phyloP scores from a whole-genome alignment of 2,329 filamentous ascomycete genomes.

The Xylariomycetidae sp. region DNA sequence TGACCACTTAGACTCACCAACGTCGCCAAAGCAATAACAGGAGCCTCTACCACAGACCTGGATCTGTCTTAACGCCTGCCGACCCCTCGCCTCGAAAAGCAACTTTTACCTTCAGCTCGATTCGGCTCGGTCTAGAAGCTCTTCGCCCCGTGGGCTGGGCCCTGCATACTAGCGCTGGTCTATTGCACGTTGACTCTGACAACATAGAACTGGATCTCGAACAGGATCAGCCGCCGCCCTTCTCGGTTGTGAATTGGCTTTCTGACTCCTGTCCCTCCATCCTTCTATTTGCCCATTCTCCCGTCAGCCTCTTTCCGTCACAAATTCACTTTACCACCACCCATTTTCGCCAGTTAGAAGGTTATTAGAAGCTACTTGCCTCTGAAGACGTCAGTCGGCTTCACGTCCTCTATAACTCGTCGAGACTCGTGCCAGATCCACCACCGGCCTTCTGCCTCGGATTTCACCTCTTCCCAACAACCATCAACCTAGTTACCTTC shows the following conservation, averaged over 20 bases:
- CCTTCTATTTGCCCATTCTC: no score
- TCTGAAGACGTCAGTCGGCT: slow-evolving; percentile 1
- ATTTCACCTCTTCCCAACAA: neutral
- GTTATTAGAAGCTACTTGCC: neutral
- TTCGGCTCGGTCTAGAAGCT: slow-evolving; percentile 4
- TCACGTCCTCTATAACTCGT: neutral
- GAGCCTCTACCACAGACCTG: no score
- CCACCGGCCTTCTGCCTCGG: slow-evolving; percentile 2
- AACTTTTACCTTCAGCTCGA: slow-evolving; percentile 7
- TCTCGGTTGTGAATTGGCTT: no score
- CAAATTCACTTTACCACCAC: neutral
- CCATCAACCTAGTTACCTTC: no score
- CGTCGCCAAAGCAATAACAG: neutral
- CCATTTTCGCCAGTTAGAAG: neutral
- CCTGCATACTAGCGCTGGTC: slow-evolving; percentile 13
- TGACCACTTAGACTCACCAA: neutral
- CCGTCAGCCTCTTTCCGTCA: neutral
- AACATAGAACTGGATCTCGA: no score
- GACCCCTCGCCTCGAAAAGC: no score
- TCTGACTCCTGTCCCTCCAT: neutral
- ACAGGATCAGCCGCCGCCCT: no score
- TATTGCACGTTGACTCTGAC: slow-evolving; percentile 9
- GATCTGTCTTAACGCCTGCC: no score
- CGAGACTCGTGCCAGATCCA: slow-evolving; percentile 8
- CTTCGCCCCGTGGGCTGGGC: slow-evolving; percentile 6